A percentile compares a stretch with the other conserved stretches of the same genome.
Conservation (phyloP, 192 early-diverging fungal genomes). For the Pilobolus umbonatus region DNA sequence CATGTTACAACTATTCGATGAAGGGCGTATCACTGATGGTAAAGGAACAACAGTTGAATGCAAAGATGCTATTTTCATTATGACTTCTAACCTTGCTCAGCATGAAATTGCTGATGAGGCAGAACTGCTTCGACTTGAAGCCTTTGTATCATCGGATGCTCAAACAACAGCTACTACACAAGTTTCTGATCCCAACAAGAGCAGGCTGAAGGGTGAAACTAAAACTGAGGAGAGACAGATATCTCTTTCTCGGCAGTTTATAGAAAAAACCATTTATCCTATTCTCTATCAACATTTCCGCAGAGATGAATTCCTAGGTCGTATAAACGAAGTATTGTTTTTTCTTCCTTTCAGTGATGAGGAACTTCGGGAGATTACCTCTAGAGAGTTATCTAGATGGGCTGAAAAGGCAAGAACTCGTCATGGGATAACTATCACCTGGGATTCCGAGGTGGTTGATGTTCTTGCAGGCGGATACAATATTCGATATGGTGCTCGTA, state of each 20-base stretch:
- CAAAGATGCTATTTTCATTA: conserved; percentile 44
- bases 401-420: conserved; percentile 35
- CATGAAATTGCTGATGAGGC: conserved; percentile 45
- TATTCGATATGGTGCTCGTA: conserved; percentile 42
- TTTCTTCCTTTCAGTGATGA: conserved; percentile 38
- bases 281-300: conserved; percentile 41
- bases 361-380: conserved; percentile 31
- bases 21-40: conserved; percentile 42
- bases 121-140: conserved; percentile 36
- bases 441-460: conserved; percentile 37
- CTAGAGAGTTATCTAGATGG: conserved; percentile 35
- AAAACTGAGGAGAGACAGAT: conserved; percentile 24
- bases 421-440: conserved; percentile 37
- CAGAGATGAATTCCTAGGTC: conserved; percentile 41
- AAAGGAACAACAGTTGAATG: conserved; percentile 42
- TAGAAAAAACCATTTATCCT: conserved; percentile 39
- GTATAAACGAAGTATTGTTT: conserved; percentile 44
- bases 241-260: conserved; percentile 35
- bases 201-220: background rate
- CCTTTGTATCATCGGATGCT: conserved; percentile 25
- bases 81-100: conserved; percentile 44
- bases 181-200: background rate
- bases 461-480: conserved; percentile 34
- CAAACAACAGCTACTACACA: conserved; percentile 18
- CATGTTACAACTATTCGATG: conserved; percentile 43